Evolutionary conservation across 2,329 filamentous ascomycete genomes (phyloP), one percentile per base, ranked within the genome.

Genomic region (Botrytis porri): DNA sequence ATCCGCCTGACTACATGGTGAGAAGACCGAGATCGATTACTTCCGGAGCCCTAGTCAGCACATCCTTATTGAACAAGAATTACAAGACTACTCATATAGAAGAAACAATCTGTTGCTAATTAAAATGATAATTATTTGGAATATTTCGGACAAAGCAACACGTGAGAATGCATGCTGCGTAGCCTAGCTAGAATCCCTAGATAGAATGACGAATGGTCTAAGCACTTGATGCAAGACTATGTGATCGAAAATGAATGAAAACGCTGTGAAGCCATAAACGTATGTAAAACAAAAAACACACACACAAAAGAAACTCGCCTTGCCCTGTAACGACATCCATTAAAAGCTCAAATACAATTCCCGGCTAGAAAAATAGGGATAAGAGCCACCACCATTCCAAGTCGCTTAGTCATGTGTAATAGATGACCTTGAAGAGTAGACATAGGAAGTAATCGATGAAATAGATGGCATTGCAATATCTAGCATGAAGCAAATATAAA

Each of bases 401-500:
- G 25, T 29, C 45, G 48, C 48, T 67, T 54, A 57, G 45, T 67
- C 64, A 57, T 41, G 25, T 25, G 37, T 39, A 54, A 35, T 20
- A 29, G 16, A 67, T 41, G 35, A 39, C 18, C 25, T 39, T 57
- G 12, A 10, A 43, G 43, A 65, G 45, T 39, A 48, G n/a, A 57
- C 25, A 54, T 29, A 35, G 5, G n/a, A 67, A 39, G 20, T 22
- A 57, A 41, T 67, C 25, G 48, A n/a, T 61, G 48, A 35, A 69
- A 60, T n/a, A 61, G 37, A 60, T 69, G 51, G 9, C 14, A 60
- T 69, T 43, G 12, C 35, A 71, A 39, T 71, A 54, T 48, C 65
- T 66, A 62, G 62, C 61, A 43, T 16, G 54, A 59, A 45, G 41
- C 67, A 70, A 70, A 20, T 61, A 70, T 25, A 69, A 57, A 41